Evolutionary conservation across 169 alveolate species (phyloP).

Genomic region (Plasmodium fragile): DNA sequence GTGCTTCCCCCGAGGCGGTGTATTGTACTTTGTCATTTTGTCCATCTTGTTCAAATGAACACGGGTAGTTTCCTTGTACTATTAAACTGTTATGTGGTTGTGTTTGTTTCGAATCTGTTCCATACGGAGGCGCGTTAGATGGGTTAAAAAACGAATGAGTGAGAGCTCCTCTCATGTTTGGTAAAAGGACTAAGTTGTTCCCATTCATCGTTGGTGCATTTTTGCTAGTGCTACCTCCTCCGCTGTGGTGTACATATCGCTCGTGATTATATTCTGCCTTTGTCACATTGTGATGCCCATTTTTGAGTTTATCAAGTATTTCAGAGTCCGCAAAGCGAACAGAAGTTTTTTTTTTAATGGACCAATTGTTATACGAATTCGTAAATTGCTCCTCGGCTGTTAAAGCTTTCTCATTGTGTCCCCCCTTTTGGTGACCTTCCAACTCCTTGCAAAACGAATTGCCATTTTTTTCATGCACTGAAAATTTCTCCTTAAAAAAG

Average conservation of each 20-base stretch:
- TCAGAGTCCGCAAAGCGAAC: neutral
- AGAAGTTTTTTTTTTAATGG: neutral
- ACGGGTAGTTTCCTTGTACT: neutral
- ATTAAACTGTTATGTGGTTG: neutral
- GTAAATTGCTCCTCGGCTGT: neutral
- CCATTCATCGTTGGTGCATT: neutral
- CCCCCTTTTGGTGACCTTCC: conserved; percentile 1
- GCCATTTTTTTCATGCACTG: neutral
- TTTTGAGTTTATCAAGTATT: neutral
- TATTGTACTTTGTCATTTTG: conserved; percentile 14
- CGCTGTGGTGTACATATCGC: neutral
- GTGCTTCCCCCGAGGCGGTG: neutral
- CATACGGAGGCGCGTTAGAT: neutral
- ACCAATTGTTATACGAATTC: neutral
- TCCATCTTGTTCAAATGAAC: neutral
- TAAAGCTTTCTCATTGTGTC: neutral
- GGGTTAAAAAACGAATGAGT: neutral
- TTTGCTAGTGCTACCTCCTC: neutral
- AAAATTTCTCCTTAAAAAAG: conserved; percentile 16
- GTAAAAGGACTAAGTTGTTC: neutral
- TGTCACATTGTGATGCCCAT: neutral
- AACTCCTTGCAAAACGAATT: neutral
- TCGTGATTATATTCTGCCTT: neutral
- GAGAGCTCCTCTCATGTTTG: neutral
- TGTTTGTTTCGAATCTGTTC: neutral